phyloP scores from a whole-genome alignment of 169 alveolate genomes.

The Babesia divergens region DNA sequence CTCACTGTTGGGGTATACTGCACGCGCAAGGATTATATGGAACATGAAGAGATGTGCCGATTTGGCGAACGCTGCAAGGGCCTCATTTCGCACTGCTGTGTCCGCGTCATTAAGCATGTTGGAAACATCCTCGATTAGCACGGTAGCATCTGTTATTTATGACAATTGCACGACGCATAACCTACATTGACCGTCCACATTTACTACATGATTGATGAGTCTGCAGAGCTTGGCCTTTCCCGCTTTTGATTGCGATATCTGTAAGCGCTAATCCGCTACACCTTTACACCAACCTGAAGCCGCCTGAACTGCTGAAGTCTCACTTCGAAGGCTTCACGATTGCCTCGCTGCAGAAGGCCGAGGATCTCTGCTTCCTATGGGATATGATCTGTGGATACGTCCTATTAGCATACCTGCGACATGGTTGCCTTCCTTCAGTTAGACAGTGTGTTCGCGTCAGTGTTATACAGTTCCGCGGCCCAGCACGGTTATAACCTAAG shows the following conservation, averaged over 20 bases:
- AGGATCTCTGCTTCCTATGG: conserved; percentile 53
- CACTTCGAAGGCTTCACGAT: conserved; percentile 57
- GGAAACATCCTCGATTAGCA: conserved; percentile 59
- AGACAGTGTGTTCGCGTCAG: not conserved
- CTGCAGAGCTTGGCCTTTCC: conserved; percentile 54
- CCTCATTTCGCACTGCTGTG: conserved; percentile 15
- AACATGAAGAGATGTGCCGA: conserved; percentile 37
- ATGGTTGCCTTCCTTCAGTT: not conserved
- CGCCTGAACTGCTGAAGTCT: conserved; percentile 51
- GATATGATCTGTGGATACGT: not conserved
- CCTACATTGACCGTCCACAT: conserved; percentile 56
- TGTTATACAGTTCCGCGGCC: not conserved
- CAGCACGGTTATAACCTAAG: not conserved
- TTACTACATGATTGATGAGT: conserved; percentile 32
- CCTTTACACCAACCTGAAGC: conserved; percentile 22
- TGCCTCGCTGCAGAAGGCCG: conserved; percentile 31
- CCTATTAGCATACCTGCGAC: not conserved
- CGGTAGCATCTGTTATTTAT: conserved; percentile 22
- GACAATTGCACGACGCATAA: not conserved
- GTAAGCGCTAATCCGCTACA: not conserved
- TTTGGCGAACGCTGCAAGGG: conserved; percentile 32
- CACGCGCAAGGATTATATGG: conserved; percentile 16
- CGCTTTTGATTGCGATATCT: conserved; percentile 50
- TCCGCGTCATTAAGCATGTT: conserved; percentile 49
- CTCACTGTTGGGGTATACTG: not conserved